These are phyloP conservation scores for Asterionellopsis glacialis DNA, from an alignment of 108 stramenopile species.

Conservation along the genomic window DNA sequence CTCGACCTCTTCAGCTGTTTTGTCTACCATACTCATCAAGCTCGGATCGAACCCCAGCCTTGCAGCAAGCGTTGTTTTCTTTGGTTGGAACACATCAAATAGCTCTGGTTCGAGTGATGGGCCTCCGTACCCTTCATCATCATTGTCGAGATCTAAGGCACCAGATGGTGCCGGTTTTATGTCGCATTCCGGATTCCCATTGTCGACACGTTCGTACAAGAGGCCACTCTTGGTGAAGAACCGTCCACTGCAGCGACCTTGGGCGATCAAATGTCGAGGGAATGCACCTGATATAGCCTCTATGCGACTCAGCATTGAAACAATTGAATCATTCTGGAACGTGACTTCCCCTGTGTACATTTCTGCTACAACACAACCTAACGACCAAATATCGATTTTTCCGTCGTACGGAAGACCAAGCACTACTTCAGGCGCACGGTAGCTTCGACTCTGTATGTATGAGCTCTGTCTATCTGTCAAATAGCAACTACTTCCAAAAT, in stretches of 20 bases:
- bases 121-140: conserved; percentile 11
- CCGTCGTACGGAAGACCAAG: conserved; percentile 90
- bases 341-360: conserved; percentile 92
- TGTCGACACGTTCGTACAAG: conserved; percentile 74
- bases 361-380: conserved; percentile 95
- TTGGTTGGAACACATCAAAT: conserved; percentile 77
- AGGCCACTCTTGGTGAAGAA: conserved; percentile 89
- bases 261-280: conserved; percentile 85
- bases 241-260: conserved; percentile 77
- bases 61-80: conserved; percentile 58
- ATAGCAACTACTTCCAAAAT: conserved; percentile 97
- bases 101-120: conserved; percentile 6
- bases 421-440: conserved; percentile 98
- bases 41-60: conserved; percentile 67
- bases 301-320: conserved; percentile 93
- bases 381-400: conserved; percentile 92
- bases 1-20: conserved; percentile 35
- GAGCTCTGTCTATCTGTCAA: conserved; percentile 90
- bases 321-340: conserved; percentile 89
- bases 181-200: conserved; percentile 25
- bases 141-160: conserved; percentile 22
- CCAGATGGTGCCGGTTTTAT: conserved; percentile 14
- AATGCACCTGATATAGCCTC: conserved; percentile 91
- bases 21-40: conserved; percentile 43
- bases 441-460: conserved; percentile 95